Evolutionary conservation across 1,139 yeast genomes (phyloP).

Genomic region (Geotrichum carabidarum): DNA sequence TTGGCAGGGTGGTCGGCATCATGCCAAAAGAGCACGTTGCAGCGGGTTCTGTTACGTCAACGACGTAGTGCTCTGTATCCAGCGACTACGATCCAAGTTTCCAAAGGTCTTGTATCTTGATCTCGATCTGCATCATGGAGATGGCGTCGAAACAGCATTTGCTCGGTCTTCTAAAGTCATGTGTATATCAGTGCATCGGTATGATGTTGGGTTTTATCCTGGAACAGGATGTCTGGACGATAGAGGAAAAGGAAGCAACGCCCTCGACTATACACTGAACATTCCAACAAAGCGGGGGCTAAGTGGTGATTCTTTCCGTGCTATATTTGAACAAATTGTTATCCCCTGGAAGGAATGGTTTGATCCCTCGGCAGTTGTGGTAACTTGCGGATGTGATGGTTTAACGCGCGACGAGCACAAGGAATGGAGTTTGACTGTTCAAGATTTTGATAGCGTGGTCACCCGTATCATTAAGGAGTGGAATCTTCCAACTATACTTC

Average conservation of each 20-base stretch:
- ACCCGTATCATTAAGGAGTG: slow-evolving; percentile 35
- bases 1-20: slow-evolving; percentile 83
- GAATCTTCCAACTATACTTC: slow-evolving; percentile 42
- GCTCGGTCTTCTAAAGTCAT: slow-evolving; percentile 51
- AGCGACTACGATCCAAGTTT: slow-evolving; percentile 44
- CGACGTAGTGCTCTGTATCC: slow-evolving; percentile 57
- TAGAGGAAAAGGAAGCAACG: slow-evolving; percentile 36
- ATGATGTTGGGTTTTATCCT: slow-evolving; percentile 66
- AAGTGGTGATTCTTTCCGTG: slow-evolving; percentile 42
- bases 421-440: slow-evolving; percentile 65
- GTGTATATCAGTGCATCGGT: slow-evolving; percentile 61
- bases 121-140: slow-evolving; percentile 74
- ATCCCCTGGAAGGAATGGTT: slow-evolving; percentile 42
- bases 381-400: slow-evolving; percentile 75
- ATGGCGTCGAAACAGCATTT: slow-evolving; percentile 70
- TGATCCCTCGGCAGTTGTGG: slow-evolving; percentile 51
- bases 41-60: slow-evolving; percentile 74
- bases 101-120: slow-evolving; percentile 59
- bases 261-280: slow-evolving; percentile 41
- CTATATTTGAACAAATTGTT: slow-evolving; percentile 43
- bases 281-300: slow-evolving; percentile 58
- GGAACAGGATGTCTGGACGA: slow-evolving; percentile 52
- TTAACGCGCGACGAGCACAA: slow-evolving; percentile 51
- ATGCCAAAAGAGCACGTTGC: slow-evolving; percentile 51
- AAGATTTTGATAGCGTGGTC: slow-evolving; percentile 46